Base-by-base conservation (phyloP, 768 basidiomycete genomes). In the Hypsizygus marmoreus region DNA sequence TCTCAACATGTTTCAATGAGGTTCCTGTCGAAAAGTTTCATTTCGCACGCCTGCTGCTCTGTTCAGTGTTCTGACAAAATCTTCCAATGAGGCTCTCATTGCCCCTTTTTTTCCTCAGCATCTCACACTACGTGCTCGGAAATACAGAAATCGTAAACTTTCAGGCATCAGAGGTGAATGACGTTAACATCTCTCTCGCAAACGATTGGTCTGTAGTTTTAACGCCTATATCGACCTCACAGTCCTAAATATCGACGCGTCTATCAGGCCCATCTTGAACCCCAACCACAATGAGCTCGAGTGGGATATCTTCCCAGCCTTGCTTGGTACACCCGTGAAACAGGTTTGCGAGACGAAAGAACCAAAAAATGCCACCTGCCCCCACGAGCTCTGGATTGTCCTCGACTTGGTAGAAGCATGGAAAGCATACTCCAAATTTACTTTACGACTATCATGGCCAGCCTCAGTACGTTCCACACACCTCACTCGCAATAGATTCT, bases 111-210 rank as follows among this genome's bases (percentile, higher is more conserved):
- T 34, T 45, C 26, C 40, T 54, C 34, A 38, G 41, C 10, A 39
- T 51, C n/a, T 34, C 48, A 37, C 34, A 47, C 22, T 35, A 45
- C n/a, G 61, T 49, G 9, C 53, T 64, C 40, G 81, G 75, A 16
- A 84, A 86, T 62, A 86, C 84, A 26, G 82, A 86, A 66, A 84
- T 86, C 54, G 62, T 81, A 60, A 81, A 80, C 60, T 81, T 86
- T 57, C 60, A 58, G 19, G 64, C 70, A 35, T 54, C 62, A 12
- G 61, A 61, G 31, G 55, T 50, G 5, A 40, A 50, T 13, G 57
- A 60, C 24, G 36, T 59, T 8, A 31, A 46, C 20, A 14, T 58
- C 48, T 32, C 58, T 6, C 58, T 59, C 29, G 51, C 57, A 4
- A 40, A 47, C 36, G 45, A 58, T 25, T 67, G 68, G 64, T 70